Evolutionary conservation across 352 stramenopile genomes (phyloP).

Genomic region (Pythium diclinum): DNA sequence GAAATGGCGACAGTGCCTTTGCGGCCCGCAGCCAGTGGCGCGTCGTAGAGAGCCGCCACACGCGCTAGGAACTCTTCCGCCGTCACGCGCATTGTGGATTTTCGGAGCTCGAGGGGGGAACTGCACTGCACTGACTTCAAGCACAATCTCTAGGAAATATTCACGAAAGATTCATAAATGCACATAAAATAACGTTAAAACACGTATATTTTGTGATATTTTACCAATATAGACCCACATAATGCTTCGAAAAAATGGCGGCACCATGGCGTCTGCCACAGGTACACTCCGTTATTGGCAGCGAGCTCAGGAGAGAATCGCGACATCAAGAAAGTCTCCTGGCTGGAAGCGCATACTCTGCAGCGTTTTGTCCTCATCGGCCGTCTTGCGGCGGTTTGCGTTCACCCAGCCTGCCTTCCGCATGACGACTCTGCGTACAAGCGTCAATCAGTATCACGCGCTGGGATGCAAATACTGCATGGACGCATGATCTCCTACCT

Average conservation of each 20-base stretch:
- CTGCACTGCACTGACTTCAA: conserved; percentile 1
- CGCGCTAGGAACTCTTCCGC: conserved; percentile 64
- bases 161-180: neutral
- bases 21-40: conserved; percentile 22
- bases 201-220: neutral
- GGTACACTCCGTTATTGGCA: neutral
- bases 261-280: neutral
- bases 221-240: neutral
- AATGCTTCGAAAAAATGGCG: neutral
- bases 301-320: conserved; percentile 15
- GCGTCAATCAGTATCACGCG: neutral
- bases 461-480: neutral
- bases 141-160: neutral
- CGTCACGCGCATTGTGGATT: conserved; percentile 51
- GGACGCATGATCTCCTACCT: conserved; percentile 26
- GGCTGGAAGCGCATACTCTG: conserved; percentile 57
- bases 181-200: neutral
- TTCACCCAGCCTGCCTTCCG: conserved; percentile 65
- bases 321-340: conserved; percentile 64
- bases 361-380: conserved; percentile 67
- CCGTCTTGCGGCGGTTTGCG: conserved; percentile 40
- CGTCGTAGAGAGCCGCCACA: conserved; percentile 54
- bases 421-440: conserved; percentile 38
- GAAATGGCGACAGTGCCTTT: conserved; percentile 59
- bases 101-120: neutral